Base-by-base conservation (phyloP, 1,284 basidiomycete species). In the Apiotrichum mycotoxinovorans region DNA sequence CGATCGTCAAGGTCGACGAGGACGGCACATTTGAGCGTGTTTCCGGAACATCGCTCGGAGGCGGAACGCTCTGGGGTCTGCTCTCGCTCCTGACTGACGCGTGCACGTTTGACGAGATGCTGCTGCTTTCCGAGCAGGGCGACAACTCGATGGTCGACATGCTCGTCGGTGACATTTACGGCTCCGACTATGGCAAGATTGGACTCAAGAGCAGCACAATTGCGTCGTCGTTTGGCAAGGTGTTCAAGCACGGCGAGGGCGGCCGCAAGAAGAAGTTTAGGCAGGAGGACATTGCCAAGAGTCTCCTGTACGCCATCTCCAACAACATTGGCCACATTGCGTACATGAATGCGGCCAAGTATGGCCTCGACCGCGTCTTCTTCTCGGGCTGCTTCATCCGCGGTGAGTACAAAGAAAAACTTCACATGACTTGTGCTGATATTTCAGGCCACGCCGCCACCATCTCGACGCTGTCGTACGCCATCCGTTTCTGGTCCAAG, bases 271-370 rank as follows among this genome's bases (percentile, higher is more conserved):
- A 84, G 75, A 89, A 87, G 78, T 98, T 97, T 79, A 85, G 82
- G 37, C 84, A 92, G 8, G 91, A 98, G 75, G 96, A 99, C 75
- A 95, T 99, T 71, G 92, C 91, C 78, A 87, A 87, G 73, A 91
- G 89, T 76, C 79, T 98, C 69, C 82, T 98, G 30, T 98, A 98
- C 76, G 95, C 94, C 18, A 86, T 99, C 60, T 93, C 90, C 66
- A 99, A 99, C 79, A 99, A 99, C 77, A 99, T 99, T 67, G 96
- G 96, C 7, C 96, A 99, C 78, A 98, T 99, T 79, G 96, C 96
- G 90, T 97, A 95, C 79, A 97, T 99, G 95, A 98, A 98, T 72
- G 96, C 96, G 48, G 96, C 98, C 77, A 98, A 98, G 81, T 97
- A 98, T 76, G 88, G 91, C 62, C 79, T 99, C 57, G 91, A 98